A percentile compares a stretch with the other conserved stretches of the same genome.
phyloP scores from a whole-genome alignment of 129 eudicot genomes.

The Dittrichia graveolens region DNA sequence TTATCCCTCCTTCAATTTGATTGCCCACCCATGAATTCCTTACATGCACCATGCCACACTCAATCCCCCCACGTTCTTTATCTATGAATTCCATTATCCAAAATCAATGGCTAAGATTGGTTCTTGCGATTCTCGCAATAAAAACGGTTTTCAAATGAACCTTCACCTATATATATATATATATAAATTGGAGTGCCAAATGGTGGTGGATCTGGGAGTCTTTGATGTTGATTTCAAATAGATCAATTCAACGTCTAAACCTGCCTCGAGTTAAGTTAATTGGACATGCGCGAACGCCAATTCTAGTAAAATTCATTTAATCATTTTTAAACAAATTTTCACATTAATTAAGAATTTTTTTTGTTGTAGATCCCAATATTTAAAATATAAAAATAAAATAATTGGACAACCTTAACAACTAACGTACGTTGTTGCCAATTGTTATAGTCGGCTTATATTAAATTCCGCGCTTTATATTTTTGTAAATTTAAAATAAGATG shows the following conservation, averaged over 20 bases:
- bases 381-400: neutral
- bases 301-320: neutral
- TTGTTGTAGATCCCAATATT: neutral
- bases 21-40: no score
- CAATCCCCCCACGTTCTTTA: no score
- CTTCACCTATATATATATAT: no score
- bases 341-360: neutral
- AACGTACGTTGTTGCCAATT: neutral
- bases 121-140: no score
- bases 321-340: neutral
- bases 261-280: no score
- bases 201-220: constrained; percentile 38
- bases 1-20: no score
- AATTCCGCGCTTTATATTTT: neutral
- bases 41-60: no score
- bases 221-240: constrained; percentile 25
- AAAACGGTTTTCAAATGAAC: no score
- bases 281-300: neutral
- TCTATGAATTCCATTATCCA: no score
- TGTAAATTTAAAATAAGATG: no score
- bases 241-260: constrained; percentile 1
- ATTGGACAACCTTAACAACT: neutral
- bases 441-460: neutral
- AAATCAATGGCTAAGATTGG: no score
- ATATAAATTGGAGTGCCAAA: constrained; percentile 26